Base-by-base conservation (phyloP, 106 monocot genomes). In the Narthecium ossifragum region DNA sequence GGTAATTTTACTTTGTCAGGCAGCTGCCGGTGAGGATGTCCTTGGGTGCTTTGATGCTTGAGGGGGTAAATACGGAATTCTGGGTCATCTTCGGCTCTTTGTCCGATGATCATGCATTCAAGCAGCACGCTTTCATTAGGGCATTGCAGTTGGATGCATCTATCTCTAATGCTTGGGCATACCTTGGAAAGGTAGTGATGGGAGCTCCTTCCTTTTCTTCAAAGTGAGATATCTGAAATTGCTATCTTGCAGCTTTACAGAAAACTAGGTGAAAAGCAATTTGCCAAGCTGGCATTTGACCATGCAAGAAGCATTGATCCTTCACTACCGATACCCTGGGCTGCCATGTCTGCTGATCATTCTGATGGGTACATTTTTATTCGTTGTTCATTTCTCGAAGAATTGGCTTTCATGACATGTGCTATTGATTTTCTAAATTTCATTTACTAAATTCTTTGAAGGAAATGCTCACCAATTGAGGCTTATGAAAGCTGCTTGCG, bases 231-330 rank as follows among this genome's bases (percentile, higher is more conserved):
- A 18, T 67, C 31, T 76, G 38, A 77, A 68, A 22, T 54, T 10
- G 39, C 67, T 60, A 34, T 59, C 50, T 63, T 71, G 55, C 82
- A 85, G 98, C 73, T 84, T 56, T 90, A 98, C 59, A 76, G 84
- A 57, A 74, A 74, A 9, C 52, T 74, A 72, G 80, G 86, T 57
- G 84, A 98, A 55, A 76, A 66, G 34, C 70, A 81, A 37, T 62
- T 98, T 59, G 75, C 98, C 41, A 71, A 33, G 38, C 72, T 84
- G 79, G 84, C 90, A 67, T 87, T 85, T 74, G 86, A 98, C 84
- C 86, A 36, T 62, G 90, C 98, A 58, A 75, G 98, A 87, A 98
- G 98, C 62, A 84, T 91, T 59, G 84, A 98, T 67, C 98, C 90
- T 25, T 87, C 90, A 27, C 66, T 98, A 51, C 87, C 98, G 67